These are phyloP conservation scores for Fallopia convolvulus DNA, from an alignment of 148 eudicot genomes.

Conservation along the genomic window DNA sequence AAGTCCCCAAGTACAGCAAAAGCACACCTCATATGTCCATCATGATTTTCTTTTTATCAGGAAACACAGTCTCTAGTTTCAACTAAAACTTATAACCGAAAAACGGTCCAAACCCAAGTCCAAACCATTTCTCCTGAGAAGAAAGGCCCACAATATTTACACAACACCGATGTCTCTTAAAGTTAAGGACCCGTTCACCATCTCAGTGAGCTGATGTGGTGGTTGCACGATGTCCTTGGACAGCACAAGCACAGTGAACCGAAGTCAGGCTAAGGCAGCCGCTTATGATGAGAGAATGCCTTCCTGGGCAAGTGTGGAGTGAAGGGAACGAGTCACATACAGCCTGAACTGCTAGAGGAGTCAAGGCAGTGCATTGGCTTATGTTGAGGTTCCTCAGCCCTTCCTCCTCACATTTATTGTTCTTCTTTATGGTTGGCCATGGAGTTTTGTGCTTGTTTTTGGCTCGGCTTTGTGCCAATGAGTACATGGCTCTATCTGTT, in stretches of 20 bases:
- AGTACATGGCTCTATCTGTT: constrained; percentile 89
- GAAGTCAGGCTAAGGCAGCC: constrained; percentile 91
- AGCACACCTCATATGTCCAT: not conserved
- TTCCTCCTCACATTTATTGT: constrained; percentile 38
- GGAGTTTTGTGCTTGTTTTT: constrained; percentile 44
- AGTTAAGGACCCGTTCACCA: not conserved
- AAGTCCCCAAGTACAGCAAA: not conserved
- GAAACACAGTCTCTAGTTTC: not conserved
- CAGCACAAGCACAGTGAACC: constrained; percentile 70
- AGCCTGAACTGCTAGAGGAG: constrained; percentile 94
- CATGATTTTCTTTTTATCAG: too few species aligned
- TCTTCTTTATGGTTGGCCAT: constrained; percentile 47
- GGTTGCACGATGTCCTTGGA: not conserved
- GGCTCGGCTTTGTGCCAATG: constrained; percentile 67
- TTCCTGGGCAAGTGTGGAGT: constrained; percentile 83
- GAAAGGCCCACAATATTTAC: not conserved
- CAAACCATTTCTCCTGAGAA: not conserved
- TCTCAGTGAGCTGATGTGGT: constrained; percentile 10
- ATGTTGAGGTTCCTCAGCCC: constrained; percentile 89
- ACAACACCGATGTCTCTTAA: not conserved
- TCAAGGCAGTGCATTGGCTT: constrained; percentile 96
- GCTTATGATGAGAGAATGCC: constrained; percentile 90
- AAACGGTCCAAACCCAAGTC: not conserved
- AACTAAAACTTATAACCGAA: not conserved
- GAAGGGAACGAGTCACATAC: constrained; percentile 87